Conservation (phyloP, 768 basidiomycete species). For the Tricholomella constricta region DNA sequence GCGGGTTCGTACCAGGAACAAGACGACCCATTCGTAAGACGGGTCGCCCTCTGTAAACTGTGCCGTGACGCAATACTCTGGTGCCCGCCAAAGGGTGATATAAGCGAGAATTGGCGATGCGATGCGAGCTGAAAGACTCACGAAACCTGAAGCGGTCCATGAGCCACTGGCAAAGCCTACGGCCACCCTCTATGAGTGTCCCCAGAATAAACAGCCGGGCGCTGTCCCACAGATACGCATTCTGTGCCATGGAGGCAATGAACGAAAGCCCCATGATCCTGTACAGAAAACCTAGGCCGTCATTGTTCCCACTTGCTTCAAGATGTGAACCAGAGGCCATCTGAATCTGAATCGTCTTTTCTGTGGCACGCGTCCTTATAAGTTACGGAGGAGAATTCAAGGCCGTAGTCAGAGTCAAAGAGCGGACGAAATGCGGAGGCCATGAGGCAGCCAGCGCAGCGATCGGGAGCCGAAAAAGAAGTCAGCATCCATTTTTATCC, state of each 20-base stretch:
- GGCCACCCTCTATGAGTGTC: constrained; percentile 39
- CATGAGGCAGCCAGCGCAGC: not conserved
- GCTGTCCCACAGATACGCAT: constrained; percentile 27
- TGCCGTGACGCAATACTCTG: constrained; percentile 47
- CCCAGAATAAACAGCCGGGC: constrained; percentile 34
- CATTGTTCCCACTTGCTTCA: not conserved
- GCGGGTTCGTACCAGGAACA: constrained; percentile 38
- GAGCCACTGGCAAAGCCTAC: constrained; percentile 41
- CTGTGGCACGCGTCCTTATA: not conserved
- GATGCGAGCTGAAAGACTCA: constrained; percentile 21
- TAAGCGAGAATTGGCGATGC: not conserved
- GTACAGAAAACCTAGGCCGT: constrained; percentile 13
- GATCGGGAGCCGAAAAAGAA: not conserved
- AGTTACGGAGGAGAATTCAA: not conserved
- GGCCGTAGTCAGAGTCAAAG: not conserved
- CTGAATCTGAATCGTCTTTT: not conserved
- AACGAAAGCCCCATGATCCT: constrained; percentile 39
- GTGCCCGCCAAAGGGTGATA: not conserved
- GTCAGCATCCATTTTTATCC: no score
- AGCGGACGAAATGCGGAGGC: not conserved
- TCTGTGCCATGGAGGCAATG: constrained; percentile 31
- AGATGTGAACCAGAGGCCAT: not conserved
- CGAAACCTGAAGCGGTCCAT: constrained; percentile 40
- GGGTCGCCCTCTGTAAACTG: constrained; percentile 50
- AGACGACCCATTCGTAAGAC: constrained; percentile 50